phyloP scores from a whole-genome alignment of 2,329 filamentous ascomycete species.

The Exophiala lecanii-corni region DNA sequence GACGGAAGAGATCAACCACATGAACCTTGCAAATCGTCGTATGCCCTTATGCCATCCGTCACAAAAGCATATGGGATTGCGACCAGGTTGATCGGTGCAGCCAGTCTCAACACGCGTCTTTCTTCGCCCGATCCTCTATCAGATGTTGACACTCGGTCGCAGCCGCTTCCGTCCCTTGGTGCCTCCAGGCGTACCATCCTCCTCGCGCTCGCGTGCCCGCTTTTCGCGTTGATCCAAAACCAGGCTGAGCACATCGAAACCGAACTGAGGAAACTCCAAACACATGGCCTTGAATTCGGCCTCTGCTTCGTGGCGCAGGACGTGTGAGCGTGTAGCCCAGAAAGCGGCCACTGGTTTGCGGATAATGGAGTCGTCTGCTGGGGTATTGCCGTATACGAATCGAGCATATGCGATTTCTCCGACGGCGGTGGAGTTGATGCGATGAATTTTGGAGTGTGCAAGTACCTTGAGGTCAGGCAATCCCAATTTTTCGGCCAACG shows the following conservation, averaged over 20 bases:
- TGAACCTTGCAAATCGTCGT: too few relatives aligned
- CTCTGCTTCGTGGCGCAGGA: conserved; percentile 79
- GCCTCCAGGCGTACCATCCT: conserved; percentile 29
- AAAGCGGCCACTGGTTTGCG: conserved; percentile 82
- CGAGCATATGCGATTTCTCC: conserved; percentile 89
- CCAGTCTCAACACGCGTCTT: too few relatives aligned
- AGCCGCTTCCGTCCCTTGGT: conserved; percentile 38
- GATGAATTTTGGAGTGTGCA: conserved; percentile 85
- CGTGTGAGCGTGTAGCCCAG: conserved; percentile 78
- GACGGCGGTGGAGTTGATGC: conserved; percentile 78
- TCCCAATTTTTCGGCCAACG: conserved; percentile 73
- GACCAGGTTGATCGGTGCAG: too few relatives aligned
- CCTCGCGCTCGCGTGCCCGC: conserved; percentile 33
- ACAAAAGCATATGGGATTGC: too few relatives aligned
- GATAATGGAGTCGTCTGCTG: conserved; percentile 64
- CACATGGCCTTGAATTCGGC: conserved; percentile 79
- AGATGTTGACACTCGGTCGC: conserved; percentile 26
- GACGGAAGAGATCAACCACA: too few relatives aligned
- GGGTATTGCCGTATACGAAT: conserved; percentile 79
- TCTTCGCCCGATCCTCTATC: background rate
- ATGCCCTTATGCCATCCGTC: too few relatives aligned
- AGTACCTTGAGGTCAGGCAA: conserved; percentile 66
- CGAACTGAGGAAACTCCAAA: conserved; percentile 84
- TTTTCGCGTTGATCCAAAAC: conserved; percentile 45
- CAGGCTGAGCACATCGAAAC: conserved; percentile 78